Evolutionary conservation across 1,139 yeast species (phyloP), one percentile per base, ranked within the genome.

Genomic region (Pichia sp.): DNA sequence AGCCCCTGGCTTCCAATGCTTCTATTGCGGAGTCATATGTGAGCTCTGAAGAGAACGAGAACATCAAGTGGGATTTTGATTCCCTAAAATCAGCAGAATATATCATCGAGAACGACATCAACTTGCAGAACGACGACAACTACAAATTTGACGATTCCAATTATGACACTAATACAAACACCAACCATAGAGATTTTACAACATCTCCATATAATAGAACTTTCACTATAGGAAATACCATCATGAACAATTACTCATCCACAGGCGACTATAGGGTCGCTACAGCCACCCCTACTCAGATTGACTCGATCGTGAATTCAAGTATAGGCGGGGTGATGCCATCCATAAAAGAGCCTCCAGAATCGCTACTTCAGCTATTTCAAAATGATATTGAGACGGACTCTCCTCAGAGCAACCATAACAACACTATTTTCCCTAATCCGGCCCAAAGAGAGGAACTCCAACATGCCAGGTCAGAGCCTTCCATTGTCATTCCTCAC

Each of bases 51-150:
- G 45, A 38, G 14, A 33, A 27, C 18, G 46, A 45, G 27, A 36
- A 33, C 17, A 77, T 80, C n/a, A 80, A 80, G 56, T 84, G 94
- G 94, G 94, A 83, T 59, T 84, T 84, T 50, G 93, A 83, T 55
- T 80, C 91, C 1, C 60, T 82, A 40, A 77, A 81, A 51, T 73
- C 84, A 33, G 69, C 75, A 27, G 88, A 81, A 47, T 81, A 80
- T 51, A 78, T 82, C 37, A 60, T 77, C 35, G 86, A 81, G 38
- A 77, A 76, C 54, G 67, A 67, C 30, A 72, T 72, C 22, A 48
- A 47, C 29, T 51, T 58, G 14, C 60, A 61, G 16, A 60, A 53
- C 22, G 41, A 40, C 16, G 39, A 40, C 20, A 23, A 27, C 19
- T 37, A 37, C 12, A 38, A 34, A 26, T 30, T 30, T 27, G 39